These are phyloP conservation scores for Trametes polyzona DNA, from an alignment of 1,284 basidiomycete genomes.

Conservation along the genomic window DNA sequence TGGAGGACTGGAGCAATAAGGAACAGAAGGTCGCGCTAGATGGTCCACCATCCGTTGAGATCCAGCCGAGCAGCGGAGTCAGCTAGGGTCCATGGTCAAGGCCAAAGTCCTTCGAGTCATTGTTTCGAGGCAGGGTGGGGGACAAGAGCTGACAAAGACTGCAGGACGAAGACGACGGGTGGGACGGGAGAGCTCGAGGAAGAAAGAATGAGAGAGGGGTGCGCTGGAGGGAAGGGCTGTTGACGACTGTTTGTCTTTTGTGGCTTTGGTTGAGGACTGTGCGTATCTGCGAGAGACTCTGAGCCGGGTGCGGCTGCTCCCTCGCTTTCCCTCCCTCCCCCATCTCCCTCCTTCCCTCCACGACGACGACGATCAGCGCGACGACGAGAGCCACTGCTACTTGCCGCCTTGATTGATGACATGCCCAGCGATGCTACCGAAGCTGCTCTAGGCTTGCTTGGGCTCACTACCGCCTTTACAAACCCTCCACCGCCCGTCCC, in stretches of 20 bases:
- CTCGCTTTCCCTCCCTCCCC: background rate
- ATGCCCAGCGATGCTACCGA: slow-evolving; percentile 56
- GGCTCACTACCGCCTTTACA: slow-evolving; percentile 37
- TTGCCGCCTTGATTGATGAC: slow-evolving; percentile 14
- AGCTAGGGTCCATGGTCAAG: too few relatives aligned
- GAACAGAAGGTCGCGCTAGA: too few relatives aligned
- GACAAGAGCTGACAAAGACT: background rate
- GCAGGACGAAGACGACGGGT: background rate
- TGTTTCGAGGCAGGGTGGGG: background rate
- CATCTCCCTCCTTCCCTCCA: background rate
- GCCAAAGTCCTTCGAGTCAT: too few relatives aligned
- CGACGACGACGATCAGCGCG: background rate
- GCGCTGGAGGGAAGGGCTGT: background rate
- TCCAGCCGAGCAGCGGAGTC: too few relatives aligned
- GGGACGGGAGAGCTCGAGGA: background rate
- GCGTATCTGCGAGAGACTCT: background rate
- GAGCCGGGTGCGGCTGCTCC: background rate
- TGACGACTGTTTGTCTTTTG: background rate
- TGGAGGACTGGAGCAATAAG: too few relatives aligned
- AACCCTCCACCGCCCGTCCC: background rate
- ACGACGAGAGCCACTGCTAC: slow-evolving; percentile 1
- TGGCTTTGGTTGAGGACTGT: slow-evolving; percentile 1
- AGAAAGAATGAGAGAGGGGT: background rate
- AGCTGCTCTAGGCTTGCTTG: slow-evolving; percentile 53
- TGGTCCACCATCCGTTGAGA: too few relatives aligned